Base-by-base conservation (phyloP, 179 eudicot species). In the Pouteria campechiana region DNA sequence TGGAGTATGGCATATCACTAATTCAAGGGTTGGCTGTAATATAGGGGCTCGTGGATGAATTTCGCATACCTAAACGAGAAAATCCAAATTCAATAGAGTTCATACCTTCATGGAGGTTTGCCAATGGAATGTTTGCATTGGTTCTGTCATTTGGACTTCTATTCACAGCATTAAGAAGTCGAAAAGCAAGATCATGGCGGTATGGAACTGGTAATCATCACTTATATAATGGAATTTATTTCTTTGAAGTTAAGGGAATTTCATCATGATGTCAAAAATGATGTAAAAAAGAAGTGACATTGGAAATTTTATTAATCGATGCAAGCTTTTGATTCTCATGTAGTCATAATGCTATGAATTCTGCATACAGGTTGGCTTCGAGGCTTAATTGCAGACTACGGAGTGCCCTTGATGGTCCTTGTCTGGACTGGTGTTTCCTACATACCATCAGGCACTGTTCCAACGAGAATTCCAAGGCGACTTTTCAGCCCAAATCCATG, bases 111-210 rank as follows among this genome's bases (percentile, higher is more conserved):
- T 54, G 59, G 59, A 37, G 59, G 14, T 54, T 54, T 54, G 59
- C 34, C 25, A 54, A 54, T 25, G 59, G 59, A 12, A 54, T 54
- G 59, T 54, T 54, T 44, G 59, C 59, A 12, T 25, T 54, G 18
- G 50, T 54, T 44, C n/a, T 54, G 14, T 54, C 59, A 8, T 51
- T 60, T 32, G 65, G 65, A n/a, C 58, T 60, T 38, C 45, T 60
- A 5, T 45, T 44, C 16, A 60, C 65, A 5, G 46, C 53, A 22
- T 25, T 60, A 23, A 60, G 37, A 25, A 60, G 65, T 52, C 44
- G 65, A 21, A 51, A 27, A 45, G 65, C 65, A 25, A 37, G 65
- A 18, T 52, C 58, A 2, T 60, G 65, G 65, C 30, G 65, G 6
- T 60, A 60, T 38, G 65, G 65, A 2, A 25, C 58, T 25, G 64